Evolutionary conservation across 768 basidiomycete species (phyloP), one percentile per base, ranked within the genome.

Genomic region (Hydnum rufescens): DNA sequence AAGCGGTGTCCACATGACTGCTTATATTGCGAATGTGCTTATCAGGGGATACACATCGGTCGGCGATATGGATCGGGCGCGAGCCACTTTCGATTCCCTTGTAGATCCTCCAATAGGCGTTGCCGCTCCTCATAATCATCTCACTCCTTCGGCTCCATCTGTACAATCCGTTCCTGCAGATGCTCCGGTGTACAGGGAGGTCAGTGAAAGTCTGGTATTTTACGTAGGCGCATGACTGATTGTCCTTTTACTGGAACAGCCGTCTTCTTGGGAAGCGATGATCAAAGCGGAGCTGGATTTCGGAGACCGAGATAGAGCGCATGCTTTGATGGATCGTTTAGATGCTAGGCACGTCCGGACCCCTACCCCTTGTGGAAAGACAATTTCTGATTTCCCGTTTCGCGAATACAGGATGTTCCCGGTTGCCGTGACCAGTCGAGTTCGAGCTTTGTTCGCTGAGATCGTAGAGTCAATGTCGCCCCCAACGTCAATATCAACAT

Each of bases 221-320:
- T 30, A 46, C 51, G 19, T 36, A 58, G 47, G 19, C 57, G 44
- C 51, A 42, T 42, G 30, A 51, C 4, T 36, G 31, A 26, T 39
- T 18, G 18, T 43, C 31, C 44, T 5, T 29, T 44, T 18, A 42
- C 32, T 25, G 4, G 31, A 29, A 51, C 59, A 86, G 79, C 88
- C 87, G 8, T 88, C 84, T 36, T 92, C 88, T 0, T 93, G 85
- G 80, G 95, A 97, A 61, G 78, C 77, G 3, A 97, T 99, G 90
- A 77, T 99, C 57, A 76, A 86, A 13, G 85, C 84, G 1, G 95
- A 99, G 62, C 70, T 97, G 6, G 78, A 78, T 19, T 75, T 72
- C 49, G 85, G 85, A 8, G 75, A 86, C 58, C 75, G 77, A 8
- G 74, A 78, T 44, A 70, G 71, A 6, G 93, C 92, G 0, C 46